Evolutionary conservation across 306 rosid genomes (phyloP), one percentile per base, ranked within the genome.

Genomic region (Lathyrus sativus): DNA sequence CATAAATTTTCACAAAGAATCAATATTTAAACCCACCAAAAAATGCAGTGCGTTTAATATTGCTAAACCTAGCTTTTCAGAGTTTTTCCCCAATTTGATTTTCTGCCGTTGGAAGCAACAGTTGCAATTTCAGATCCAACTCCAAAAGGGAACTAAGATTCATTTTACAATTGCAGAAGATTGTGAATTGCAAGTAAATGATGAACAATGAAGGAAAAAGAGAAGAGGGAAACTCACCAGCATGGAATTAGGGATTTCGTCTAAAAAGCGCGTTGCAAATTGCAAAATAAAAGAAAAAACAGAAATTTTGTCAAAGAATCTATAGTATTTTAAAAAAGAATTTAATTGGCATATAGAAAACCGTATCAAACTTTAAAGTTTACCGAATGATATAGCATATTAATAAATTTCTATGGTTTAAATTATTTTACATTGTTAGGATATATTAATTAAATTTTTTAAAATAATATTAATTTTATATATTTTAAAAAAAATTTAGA

Each of bases 111-210:
- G 9, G 41, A 39, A 58, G 13, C 22, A 50, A 64, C 0, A 50
- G 49, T 24, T 45, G 50, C 69, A 78, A 42, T 66, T 65, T 46
- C 39, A 55, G 74, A 70, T 66, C 75, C 62, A 66, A 70, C 62
- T 41, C 19, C 33, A 28, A 58, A 51, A 28, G 48, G 39, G n/a
- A 31, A 67, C 31, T 11, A 0, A 11, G 44, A 17, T 5, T 53
- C 11, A 9, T 6, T 15, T 33, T 4, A 18, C 9, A 37, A 15
- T 53, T 44, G 46, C 72, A 29, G 53, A 63, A 17, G 17, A 12
- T 65, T 17, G 31, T 2, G 61, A 43, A 39, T 71, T 71, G 26
- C 3, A 29, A 67, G 62, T 66, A 45, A 80, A 71, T 55, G 67
- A 45, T n/a, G 51, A 45, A 45, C 2, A 4, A 43, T 43, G 1